These are phyloP conservation scores for Halophytophthora batemanensis DNA, from an alignment of 352 stramenopile genomes.

Conservation along the genomic window DNA sequence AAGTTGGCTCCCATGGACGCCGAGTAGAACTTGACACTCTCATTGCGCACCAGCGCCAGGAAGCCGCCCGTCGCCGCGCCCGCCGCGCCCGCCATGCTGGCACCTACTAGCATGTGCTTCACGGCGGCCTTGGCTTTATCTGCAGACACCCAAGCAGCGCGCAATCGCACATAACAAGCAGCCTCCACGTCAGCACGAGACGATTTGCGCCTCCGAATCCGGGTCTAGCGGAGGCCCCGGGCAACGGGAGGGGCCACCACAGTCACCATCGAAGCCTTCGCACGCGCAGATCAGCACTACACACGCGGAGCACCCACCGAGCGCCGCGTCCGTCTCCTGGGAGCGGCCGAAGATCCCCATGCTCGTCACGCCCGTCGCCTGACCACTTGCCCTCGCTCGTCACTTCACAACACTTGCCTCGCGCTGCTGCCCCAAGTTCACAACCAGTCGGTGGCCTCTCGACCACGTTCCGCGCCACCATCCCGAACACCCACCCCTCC, in stretches of 20 bases:
- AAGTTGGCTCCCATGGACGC: slow-evolving; percentile 86
- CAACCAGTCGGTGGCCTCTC: not conserved
- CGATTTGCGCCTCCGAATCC: not conserved
- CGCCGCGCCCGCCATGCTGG: slow-evolving; percentile 42
- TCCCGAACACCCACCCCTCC: no score
- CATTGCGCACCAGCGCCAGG: slow-evolving; percentile 65
- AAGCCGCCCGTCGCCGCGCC: slow-evolving; percentile 57
- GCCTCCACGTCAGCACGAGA: not conserved
- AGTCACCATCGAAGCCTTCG: no score
- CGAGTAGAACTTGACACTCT: slow-evolving; percentile 79
- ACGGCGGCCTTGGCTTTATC: slow-evolving; percentile 65
- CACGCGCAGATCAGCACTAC: no score
- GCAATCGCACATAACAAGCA: not conserved
- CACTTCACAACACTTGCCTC: not conserved
- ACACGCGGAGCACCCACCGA: slow-evolving; percentile 10
- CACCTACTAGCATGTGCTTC: slow-evolving; percentile 69
- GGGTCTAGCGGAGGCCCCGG: not conserved
- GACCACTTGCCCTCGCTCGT: slow-evolving; percentile 4
- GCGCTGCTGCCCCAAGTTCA: no score
- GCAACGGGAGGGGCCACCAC: no score
- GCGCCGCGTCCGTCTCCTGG: slow-evolving; percentile 22
- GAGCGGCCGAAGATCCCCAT: slow-evolving; percentile 27
- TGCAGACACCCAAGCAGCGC: slow-evolving; percentile 8
- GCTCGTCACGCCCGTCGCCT: slow-evolving; percentile 1
- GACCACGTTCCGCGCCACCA: no score